Conservation (phyloP, 257 asterid species). For the Salvia miltiorrhiza region DNA sequence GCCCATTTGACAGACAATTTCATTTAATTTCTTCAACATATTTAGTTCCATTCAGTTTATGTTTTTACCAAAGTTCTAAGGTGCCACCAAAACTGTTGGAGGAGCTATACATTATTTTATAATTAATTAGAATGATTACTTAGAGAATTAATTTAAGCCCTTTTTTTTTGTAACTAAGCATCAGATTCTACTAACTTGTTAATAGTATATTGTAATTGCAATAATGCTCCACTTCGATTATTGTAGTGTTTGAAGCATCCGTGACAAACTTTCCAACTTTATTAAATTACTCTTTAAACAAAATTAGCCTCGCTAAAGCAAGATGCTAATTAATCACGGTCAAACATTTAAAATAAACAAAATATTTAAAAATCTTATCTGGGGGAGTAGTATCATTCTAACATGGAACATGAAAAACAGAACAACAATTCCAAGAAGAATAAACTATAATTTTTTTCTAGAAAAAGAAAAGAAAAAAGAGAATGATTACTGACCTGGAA, state of each 20-base stretch:
- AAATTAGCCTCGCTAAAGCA: neutral
- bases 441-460: no score
- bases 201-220: neutral
- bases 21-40: constrained; percentile 13
- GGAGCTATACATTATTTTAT: neutral
- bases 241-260: constrained; percentile 2
- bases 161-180: neutral
- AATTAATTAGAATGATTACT: neutral
- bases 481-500: constrained; percentile 43
- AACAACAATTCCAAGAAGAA: neutral
- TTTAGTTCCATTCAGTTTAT: neutral
- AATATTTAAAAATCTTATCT: neutral
- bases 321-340: constrained; percentile 15
- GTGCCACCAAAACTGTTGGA: neutral
- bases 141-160: neutral
- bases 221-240: neutral
- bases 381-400: neutral
- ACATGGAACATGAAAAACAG: constrained; percentile 6
- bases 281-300: no score
- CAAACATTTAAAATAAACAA: neutral
- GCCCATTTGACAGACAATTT: constrained; percentile 28
- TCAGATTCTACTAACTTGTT: neutral
- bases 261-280: neutral
- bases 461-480: neutral
- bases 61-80: neutral